Evolutionary conservation across 768 basidiomycete genomes (phyloP).

Genomic region (Russula abietina): DNA sequence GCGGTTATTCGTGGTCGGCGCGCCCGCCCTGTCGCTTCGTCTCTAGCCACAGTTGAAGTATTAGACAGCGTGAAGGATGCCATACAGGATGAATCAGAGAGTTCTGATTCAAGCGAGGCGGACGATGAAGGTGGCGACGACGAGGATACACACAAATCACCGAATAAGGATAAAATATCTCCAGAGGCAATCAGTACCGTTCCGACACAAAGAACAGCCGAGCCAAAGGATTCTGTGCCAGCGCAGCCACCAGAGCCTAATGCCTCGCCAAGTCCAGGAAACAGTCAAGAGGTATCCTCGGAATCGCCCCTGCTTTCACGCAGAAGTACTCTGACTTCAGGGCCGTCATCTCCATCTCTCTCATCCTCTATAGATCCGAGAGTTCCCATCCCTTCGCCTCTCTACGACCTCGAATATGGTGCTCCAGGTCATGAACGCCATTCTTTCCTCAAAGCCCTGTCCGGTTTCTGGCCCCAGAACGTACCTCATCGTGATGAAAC

Average conservation of each 20-base stretch:
- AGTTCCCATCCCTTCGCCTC: conserved; percentile 23
- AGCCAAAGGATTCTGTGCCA: conserved; percentile 1
- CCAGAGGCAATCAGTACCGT: conserved; percentile 23
- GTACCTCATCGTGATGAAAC: conserved; percentile 46
- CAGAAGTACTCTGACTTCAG: conserved; percentile 32
- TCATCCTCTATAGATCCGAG: conserved; percentile 18
- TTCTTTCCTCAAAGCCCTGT: conserved; percentile 77
- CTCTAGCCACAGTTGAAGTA: conserved; percentile 82
- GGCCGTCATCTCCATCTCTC: conserved; percentile 51
- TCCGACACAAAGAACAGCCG: not conserved
- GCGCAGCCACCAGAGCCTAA: not conserved
- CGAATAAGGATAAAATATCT: conserved; percentile 30
- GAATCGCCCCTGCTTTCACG: conserved; percentile 3
- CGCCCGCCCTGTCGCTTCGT: conserved; percentile 85
- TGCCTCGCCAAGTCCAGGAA: not conserved
- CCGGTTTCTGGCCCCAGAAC: conserved; percentile 73
- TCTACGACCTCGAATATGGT: conserved; percentile 48
- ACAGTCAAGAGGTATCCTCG: conserved; percentile 4
- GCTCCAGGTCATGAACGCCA: conserved; percentile 53
- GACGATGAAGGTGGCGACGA: conserved; percentile 64
- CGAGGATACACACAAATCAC: conserved; percentile 38
- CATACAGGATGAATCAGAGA: conserved; percentile 75
- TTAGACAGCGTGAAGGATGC: conserved; percentile 88
- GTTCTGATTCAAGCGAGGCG: conserved; percentile 60
- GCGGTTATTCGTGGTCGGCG: conserved; percentile 81